These are phyloP conservation scores for Nitzschia putrida DNA, from an alignment of 108 stramenopile species.

Conservation along the genomic window DNA sequence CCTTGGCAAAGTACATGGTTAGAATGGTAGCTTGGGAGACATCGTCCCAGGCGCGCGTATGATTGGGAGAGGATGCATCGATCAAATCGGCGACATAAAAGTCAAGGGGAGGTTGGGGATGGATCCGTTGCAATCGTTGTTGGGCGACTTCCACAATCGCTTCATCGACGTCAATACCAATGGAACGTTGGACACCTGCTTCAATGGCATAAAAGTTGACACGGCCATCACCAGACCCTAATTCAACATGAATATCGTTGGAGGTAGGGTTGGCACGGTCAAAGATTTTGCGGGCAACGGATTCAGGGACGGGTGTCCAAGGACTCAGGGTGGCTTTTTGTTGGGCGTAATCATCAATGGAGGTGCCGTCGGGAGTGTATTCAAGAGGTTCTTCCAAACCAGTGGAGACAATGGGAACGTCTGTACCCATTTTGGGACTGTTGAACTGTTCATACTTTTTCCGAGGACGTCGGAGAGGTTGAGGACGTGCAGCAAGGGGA, in stretches of 20 bases:
- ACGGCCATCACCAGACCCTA: constrained; percentile 87
- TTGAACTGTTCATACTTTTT: constrained; percentile 39
- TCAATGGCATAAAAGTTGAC: constrained; percentile 77
- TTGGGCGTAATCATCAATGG: constrained; percentile 56
- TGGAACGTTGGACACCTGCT: constrained; percentile 44
- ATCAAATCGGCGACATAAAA: constrained; percentile 74
- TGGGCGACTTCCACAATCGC: constrained; percentile 57
- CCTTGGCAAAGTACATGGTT: constrained; percentile 83
- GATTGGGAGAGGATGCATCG: background rate
- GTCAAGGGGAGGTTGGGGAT: constrained; percentile 57
- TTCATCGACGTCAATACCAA: constrained; percentile 81
- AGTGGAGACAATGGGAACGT: background rate
- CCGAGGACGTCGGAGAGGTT: constrained; percentile 11
- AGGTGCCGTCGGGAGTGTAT: constrained; percentile 23
- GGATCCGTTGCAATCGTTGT: constrained; percentile 44
- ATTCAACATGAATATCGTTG: constrained; percentile 70
- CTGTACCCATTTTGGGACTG: constrained; percentile 21
- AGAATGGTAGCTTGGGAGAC: constrained; percentile 64
- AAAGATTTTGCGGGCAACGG: constrained; percentile 64
- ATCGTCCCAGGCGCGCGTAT: constrained; percentile 29
- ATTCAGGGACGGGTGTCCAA: constrained; percentile 83
- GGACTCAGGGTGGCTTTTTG: constrained; percentile 71
- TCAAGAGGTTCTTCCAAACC: constrained; percentile 34
- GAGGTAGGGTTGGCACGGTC: constrained; percentile 59
- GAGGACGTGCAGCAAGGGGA: too few relatives aligned